Evolutionary conservation across 371 early-diverging fungal genomes (phyloP).

Genomic region (Haplosporangium sp.): DNA sequence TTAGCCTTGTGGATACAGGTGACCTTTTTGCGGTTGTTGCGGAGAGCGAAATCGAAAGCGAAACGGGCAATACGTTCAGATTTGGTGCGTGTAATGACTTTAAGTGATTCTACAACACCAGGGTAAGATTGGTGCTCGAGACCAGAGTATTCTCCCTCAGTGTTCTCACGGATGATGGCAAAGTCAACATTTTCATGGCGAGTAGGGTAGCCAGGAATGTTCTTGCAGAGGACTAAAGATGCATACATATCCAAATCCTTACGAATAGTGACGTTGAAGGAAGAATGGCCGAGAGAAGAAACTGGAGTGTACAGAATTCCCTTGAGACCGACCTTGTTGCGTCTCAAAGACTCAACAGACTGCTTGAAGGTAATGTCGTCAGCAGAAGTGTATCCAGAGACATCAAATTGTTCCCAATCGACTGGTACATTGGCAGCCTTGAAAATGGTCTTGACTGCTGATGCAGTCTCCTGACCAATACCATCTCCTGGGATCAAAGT

Average conservation of each 20-base stretch:
- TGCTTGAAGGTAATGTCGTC: constrained; percentile 82
- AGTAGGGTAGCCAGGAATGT: constrained; percentile 83
- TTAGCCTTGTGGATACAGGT: constrained; percentile 99
- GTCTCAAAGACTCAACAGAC: constrained; percentile 88
- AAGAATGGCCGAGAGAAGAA: constrained; percentile 85
- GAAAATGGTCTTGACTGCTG: constrained; percentile 94
- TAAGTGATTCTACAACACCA: constrained; percentile 98
- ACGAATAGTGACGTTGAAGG: constrained; percentile 95
- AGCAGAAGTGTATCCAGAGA: constrained; percentile 86
- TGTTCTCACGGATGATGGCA: constrained; percentile 98
- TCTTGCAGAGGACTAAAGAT: constrained; percentile 86
- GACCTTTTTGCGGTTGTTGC: constrained; percentile 96
- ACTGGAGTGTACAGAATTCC: constrained; percentile 96
- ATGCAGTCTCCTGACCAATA: constrained; percentile 92
- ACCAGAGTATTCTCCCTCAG: constrained; percentile 98
- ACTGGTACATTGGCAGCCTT: constrained; percentile 93
- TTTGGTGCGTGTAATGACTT: constrained; percentile 94
- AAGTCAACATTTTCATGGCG: constrained; percentile 94
- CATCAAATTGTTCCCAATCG: constrained; percentile 95
- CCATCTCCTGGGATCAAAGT: constrained; percentile 99
- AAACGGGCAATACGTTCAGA: constrained; percentile 97
- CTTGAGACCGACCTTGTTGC: constrained; percentile 97
- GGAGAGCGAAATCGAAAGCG: constrained; percentile 97
- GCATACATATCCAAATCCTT: constrained; percentile 98
- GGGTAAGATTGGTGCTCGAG: constrained; percentile 97